Percentiles rank a stretch among this genome's conserved stretches.
These are phyloP conservation scores for Kurtzmaniella fragi DNA, from an alignment of 805 yeast species.

Conservation along the genomic window DNA sequence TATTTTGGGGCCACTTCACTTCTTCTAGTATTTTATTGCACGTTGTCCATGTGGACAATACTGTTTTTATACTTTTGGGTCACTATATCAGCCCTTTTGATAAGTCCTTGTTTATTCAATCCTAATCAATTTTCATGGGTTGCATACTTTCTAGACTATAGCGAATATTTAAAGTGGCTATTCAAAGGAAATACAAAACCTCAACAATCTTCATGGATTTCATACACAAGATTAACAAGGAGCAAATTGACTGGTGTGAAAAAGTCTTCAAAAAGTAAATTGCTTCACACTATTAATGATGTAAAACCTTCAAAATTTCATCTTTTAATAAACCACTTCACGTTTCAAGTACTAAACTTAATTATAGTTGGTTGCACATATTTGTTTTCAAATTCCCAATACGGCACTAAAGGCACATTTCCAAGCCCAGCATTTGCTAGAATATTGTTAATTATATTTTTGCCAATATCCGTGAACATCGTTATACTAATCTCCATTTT, in stretches of 20 bases:
- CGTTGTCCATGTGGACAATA: slow-evolving; percentile 58
- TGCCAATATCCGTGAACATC: slow-evolving; percentile 45
- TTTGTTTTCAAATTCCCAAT: slow-evolving; percentile 51
- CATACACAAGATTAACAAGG: slow-evolving; percentile 46
- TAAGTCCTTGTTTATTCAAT: slow-evolving; percentile 71
- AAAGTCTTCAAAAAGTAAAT: slow-evolving; percentile 26
- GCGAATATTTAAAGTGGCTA: slow-evolving; percentile 48
- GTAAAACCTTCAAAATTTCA: slow-evolving; percentile 47
- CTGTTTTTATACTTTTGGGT: slow-evolving; percentile 68
- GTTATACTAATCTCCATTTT: slow-evolving; percentile 36
- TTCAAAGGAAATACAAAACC: slow-evolving; percentile 45
- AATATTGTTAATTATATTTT: slow-evolving; percentile 37
- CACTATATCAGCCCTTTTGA: slow-evolving; percentile 57
- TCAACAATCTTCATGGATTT: slow-evolving; percentile 37
- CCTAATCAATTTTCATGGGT: slow-evolving; percentile 71
- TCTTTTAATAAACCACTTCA: slow-evolving; percentile 35
- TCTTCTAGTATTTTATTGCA: slow-evolving; percentile 49
- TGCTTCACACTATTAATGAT: slow-evolving; percentile 36
- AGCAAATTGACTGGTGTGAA: slow-evolving; percentile 56
- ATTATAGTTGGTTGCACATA: slow-evolving; percentile 40
- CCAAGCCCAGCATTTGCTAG: slow-evolving; percentile 42
- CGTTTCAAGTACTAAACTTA: slow-evolving; percentile 32
- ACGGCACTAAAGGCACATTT: slow-evolving; percentile 29
- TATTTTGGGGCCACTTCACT: slow-evolving; percentile 57
- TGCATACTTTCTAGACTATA: slow-evolving; percentile 69